phyloP scores from a whole-genome alignment of 1,139 yeast genomes.

The Suhomyces coccinellae region DNA sequence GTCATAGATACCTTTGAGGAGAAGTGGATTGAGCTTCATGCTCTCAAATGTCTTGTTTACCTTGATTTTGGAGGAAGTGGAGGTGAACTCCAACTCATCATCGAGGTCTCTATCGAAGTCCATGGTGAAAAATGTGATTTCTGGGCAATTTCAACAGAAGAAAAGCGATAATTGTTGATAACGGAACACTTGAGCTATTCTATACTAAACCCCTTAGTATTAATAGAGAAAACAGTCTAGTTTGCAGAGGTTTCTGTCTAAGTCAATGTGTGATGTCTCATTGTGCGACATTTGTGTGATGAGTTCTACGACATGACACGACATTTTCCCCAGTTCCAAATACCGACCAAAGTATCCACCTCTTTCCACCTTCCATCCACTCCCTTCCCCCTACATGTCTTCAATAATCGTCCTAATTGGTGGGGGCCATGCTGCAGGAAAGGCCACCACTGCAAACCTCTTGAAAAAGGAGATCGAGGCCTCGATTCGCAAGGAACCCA shows the following conservation, averaged over 20 bases:
- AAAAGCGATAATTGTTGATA: background rate
- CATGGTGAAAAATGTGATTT: slow-evolving; percentile 11
- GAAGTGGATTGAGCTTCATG: slow-evolving; percentile 71
- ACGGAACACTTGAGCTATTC: too few relatives aligned
- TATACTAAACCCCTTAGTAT: too few relatives aligned
- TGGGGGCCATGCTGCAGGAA: slow-evolving; percentile 78
- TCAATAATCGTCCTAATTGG: slow-evolving; percentile 57
- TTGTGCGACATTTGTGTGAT: slow-evolving; percentile 2
- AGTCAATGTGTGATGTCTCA: too few relatives aligned
- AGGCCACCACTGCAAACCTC: slow-evolving; percentile 39
- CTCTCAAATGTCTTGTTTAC: slow-evolving; percentile 71
- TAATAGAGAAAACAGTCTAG: too few relatives aligned
- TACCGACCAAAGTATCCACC: background rate
- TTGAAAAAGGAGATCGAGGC: slow-evolving; percentile 30
- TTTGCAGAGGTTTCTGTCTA: too few relatives aligned
- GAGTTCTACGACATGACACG: background rate
- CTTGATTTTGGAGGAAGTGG: slow-evolving; percentile 57
- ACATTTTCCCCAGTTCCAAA: background rate
- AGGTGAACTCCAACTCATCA: slow-evolving; percentile 55
- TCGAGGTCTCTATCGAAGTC: slow-evolving; percentile 59
- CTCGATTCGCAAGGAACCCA: slow-evolving; percentile 16
- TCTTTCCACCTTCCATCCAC: background rate
- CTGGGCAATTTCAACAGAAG: too few relatives aligned
- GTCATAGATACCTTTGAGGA: slow-evolving; percentile 74
- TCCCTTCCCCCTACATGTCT: background rate